Evolutionary conservation across 106 monocot species (phyloP).

Genomic region (Dendrobium nobile): DNA sequence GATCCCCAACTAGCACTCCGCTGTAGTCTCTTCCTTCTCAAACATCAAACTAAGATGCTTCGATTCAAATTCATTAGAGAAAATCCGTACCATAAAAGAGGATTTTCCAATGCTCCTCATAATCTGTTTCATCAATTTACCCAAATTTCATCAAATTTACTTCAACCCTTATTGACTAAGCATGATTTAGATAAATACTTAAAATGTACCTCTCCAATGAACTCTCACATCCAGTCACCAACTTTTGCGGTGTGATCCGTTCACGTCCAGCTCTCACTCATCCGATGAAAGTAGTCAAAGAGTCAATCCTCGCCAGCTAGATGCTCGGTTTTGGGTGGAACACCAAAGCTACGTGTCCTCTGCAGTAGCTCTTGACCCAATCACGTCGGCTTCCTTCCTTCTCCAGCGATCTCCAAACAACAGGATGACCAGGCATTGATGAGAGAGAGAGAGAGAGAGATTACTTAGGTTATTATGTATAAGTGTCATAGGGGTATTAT

Average conservation of each 20-base stretch:
- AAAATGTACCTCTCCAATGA: constrained; percentile 40
- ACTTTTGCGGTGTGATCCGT: constrained; percentile 28
- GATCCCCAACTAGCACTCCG: constrained; percentile 47
- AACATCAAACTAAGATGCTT: constrained; percentile 9
- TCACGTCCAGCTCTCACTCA: background rate
- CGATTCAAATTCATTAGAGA: constrained; percentile 10
- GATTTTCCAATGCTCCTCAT: constrained; percentile 54
- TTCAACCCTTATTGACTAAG: background rate
- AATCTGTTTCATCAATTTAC: constrained; percentile 26
- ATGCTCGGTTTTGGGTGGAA: background rate
- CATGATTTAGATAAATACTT: too few species aligned
- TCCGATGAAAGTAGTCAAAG: background rate
- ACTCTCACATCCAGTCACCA: constrained; percentile 56
- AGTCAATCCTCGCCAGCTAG: too few species aligned
- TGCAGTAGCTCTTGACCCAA: background rate
- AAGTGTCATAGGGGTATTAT: too few species aligned
- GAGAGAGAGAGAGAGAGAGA: background rate
- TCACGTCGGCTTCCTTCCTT: background rate
- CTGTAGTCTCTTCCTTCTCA: constrained; percentile 38
- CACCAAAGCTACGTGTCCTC: background rate
- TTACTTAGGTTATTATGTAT: too few species aligned
- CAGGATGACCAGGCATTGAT: background rate
- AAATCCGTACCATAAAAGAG: constrained; percentile 57
- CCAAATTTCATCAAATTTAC: background rate
- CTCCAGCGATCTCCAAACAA: background rate